Conservation (phyloP, 176 grass and related monocot genomes). For the Chrysopogon serrulatus region DNA sequence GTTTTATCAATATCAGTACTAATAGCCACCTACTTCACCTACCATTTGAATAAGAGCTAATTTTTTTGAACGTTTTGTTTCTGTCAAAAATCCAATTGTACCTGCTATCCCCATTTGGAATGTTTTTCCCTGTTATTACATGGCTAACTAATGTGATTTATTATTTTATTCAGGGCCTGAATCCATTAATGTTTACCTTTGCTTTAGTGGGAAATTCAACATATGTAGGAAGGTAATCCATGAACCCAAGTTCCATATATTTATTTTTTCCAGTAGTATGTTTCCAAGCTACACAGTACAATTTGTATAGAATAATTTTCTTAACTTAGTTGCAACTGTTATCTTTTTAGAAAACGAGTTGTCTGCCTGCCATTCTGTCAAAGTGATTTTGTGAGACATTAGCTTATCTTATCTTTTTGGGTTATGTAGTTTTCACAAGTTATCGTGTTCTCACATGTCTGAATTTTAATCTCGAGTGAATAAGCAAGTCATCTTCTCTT, state of each 20-base stretch:
- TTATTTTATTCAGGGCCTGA: conserved; percentile 69
- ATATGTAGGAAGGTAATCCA: conserved; percentile 88
- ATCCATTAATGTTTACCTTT: conserved; percentile 92
- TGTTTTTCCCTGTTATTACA: neutral
- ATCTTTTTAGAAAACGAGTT: neutral
- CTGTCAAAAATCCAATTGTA: conserved; percentile 1
- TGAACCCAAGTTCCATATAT: neutral
- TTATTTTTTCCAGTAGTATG: neutral
- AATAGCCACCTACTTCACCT: neutral
- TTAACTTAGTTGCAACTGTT: neutral
- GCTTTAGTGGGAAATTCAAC: conserved; percentile 83
- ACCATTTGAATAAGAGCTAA: neutral
- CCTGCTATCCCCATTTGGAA: neutral
- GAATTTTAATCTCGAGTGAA: neutral
- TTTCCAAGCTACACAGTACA: neutral
- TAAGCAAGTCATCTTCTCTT: neutral
- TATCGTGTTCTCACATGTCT: neutral
- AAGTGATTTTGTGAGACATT: neutral
- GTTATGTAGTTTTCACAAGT: neutral
- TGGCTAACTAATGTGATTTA: conserved; percentile 30
- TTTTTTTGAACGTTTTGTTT: neutral
- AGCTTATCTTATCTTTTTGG: conserved; percentile 4
- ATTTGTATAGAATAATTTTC: neutral
- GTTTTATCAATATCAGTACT: neutral
- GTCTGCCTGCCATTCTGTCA: neutral